Conservation (phyloP, 805 yeast genomes). For the Pichia eremophila region DNA sequence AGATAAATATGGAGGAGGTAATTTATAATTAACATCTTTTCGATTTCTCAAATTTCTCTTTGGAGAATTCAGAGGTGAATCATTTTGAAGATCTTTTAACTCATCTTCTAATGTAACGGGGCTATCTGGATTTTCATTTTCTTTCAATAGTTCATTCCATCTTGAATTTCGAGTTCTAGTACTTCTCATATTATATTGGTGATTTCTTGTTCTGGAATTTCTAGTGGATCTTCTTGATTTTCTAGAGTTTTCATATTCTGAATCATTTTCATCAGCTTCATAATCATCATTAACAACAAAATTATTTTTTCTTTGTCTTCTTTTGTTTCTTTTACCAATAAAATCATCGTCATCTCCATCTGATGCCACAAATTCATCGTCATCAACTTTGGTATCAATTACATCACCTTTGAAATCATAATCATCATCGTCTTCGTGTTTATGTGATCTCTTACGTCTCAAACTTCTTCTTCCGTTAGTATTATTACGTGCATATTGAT, state of each 20-base stretch:
- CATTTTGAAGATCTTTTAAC: constrained; percentile 51
- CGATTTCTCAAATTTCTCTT: constrained; percentile 52
- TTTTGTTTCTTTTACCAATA: neutral
- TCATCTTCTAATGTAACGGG: constrained; percentile 49
- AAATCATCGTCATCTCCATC: constrained; percentile 7
- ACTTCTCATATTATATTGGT: neutral
- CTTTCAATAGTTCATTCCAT: constrained; percentile 7
- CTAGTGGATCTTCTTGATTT: neutral
- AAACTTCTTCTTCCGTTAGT: constrained; percentile 5
- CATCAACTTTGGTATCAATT: neutral
- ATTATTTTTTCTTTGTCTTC: constrained; percentile 6
- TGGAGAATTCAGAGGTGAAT: constrained; percentile 40
- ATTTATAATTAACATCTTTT: constrained; percentile 66
- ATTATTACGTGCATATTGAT: constrained; percentile 4
- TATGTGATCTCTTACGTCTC: neutral
- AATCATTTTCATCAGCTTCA: constrained; percentile 9
- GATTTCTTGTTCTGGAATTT: constrained; percentile 2
- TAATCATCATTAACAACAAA: constrained; percentile 15
- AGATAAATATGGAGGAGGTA: constrained; percentile 68
- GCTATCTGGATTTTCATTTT: constrained; percentile 12
- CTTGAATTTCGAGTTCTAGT: neutral
- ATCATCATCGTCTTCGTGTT: constrained; percentile 6
- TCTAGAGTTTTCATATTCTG: neutral
- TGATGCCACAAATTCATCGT: neutral
- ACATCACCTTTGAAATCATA: constrained; percentile 1